A percentile compares a stretch with the other conserved stretches of the same genome.
phyloP scores from a whole-genome alignment of 2,329 filamentous ascomycete species.

The Chaetomium sp. region DNA sequence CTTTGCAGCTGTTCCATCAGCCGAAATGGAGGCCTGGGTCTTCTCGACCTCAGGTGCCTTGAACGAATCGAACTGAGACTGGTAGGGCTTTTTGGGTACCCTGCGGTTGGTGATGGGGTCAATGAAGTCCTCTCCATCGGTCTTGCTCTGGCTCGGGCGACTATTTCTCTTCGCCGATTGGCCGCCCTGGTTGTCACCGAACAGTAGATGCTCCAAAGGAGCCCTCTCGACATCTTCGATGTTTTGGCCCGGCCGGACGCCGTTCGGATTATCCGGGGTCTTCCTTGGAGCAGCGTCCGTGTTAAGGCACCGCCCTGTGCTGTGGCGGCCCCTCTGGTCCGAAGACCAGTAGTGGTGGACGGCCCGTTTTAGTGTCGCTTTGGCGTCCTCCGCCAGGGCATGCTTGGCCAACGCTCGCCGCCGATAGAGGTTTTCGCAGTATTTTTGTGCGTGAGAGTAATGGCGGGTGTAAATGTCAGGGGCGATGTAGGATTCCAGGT shows the following conservation, averaged over 20 bases:
- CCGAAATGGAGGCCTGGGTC: too few relatives aligned
- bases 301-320: conserved; percentile 41
- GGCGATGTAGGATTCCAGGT: conserved; percentile 41
- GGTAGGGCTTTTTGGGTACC: conserved; percentile 41
- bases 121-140: conserved; percentile 47
- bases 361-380: conserved; percentile 45
- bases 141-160: not conserved
- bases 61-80: conserved; percentile 41
- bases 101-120: conserved; percentile 63
- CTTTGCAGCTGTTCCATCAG: not conserved
- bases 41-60: conserved; percentile 26
- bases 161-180: not conserved
- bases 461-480: conserved; percentile 47
- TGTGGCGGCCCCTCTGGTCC: conserved; percentile 26
- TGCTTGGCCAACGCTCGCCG: conserved; percentile 51
- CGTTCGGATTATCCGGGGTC: conserved; percentile 41
- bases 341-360: conserved; percentile 46
- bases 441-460: conserved; percentile 48
- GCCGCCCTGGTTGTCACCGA: conserved; percentile 34
- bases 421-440: conserved; percentile 49
- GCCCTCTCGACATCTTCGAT: conserved; percentile 51
- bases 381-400: conserved; percentile 41
- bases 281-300: conserved; percentile 40
- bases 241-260: conserved; percentile 45
- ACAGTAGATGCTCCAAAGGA: conserved; percentile 49